Base-by-base conservation (phyloP, 225 moss, liverwort and hornwort genomes). In the Polytrichum formosum region DNA sequence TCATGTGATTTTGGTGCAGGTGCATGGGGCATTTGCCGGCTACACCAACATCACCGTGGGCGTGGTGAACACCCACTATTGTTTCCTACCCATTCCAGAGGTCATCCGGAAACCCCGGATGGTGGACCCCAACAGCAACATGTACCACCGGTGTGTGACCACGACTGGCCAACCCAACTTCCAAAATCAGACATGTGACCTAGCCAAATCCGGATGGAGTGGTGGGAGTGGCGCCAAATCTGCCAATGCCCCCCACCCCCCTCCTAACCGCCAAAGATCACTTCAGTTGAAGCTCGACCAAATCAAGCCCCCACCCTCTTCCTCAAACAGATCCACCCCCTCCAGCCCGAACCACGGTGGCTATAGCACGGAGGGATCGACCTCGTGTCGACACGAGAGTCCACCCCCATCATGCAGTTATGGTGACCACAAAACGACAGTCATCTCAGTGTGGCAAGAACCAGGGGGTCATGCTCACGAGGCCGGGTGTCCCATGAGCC, bases 21-120 rank as follows among this genome's bases (percentile, higher is more conserved):
- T 97, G 66, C 93, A 97, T 22, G 93, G 87, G 55, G 96, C 93
- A 18, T 97, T 97, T 72, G 93, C 89, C 4, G 96, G 96, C 0
- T 93, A 92, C 79, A 93, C 96, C 21, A 91, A 97, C 74, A 76
- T 91, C 20, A 93, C 93, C 6, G 86, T 97, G 18, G 93, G 96
- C 22, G 90, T 97, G 27, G 87, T 97, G 2, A 97, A 97, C 62
- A 97, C 96, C 5, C 96, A 97, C 76, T 93, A 92, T 37, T 92
- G 92, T 28, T 92, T 92, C 54, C 58, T 97, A 46, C 96, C 93
- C 2, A 97, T 97, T 59, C 88, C 89, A 0, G 84, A 89, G 66
- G 96, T 97, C 1, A 97, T 93, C 10, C 73, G 53, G 61, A 79
- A 82, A 18, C 74, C 93, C 6, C 87, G 89, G 1, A 81, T 84